These are phyloP conservation scores for Knoxia roxburghii DNA, from an alignment of 257 asterid genomes.

Conservation along the genomic window DNA sequence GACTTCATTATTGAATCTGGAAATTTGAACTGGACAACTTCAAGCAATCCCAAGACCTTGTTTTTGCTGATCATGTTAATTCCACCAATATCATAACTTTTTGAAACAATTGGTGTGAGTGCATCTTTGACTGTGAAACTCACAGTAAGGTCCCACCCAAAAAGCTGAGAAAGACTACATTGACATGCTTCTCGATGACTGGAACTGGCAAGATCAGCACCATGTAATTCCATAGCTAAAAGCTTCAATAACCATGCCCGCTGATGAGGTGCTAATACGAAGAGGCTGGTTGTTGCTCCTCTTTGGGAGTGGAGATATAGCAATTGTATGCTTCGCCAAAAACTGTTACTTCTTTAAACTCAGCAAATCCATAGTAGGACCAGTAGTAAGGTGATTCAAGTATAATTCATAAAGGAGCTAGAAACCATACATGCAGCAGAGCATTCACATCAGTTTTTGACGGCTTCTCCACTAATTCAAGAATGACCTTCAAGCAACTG, in stretches of 20 bases:
- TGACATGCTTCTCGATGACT: slow-evolving; percentile 79
- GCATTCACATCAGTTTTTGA: slow-evolving; percentile 80
- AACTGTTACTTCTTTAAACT: slow-evolving; percentile 71
- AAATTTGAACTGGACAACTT: slow-evolving; percentile 70
- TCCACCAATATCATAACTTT: slow-evolving; percentile 31
- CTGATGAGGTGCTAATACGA: slow-evolving; percentile 93
- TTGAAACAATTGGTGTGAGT: slow-evolving; percentile 30
- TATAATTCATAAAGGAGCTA: slow-evolving; percentile 89
- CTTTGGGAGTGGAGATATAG: slow-evolving; percentile 74
- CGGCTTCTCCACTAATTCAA: slow-evolving; percentile 73
- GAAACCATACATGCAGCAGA: slow-evolving; percentile 86
- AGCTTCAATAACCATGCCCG: slow-evolving; percentile 97
- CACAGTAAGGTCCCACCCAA: slow-evolving; percentile 48
- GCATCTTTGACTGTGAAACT: slow-evolving; percentile 33
- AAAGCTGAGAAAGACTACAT: slow-evolving; percentile 61
- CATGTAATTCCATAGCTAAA: slow-evolving; percentile 77
- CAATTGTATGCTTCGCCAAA: slow-evolving; percentile 75
- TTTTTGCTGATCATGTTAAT: slow-evolving; percentile 46
- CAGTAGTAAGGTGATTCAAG: slow-evolving; percentile 73
- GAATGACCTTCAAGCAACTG: slow-evolving; percentile 98
- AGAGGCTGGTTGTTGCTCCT: slow-evolving; percentile 64
- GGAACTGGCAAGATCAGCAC: slow-evolving; percentile 57
- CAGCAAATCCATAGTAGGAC: slow-evolving; percentile 77
- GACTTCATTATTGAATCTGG: slow-evolving; percentile 61
- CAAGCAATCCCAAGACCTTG: slow-evolving; percentile 88